Conservation (phyloP, 306 rosid genomes). For the Trifolium dubium region DNA sequence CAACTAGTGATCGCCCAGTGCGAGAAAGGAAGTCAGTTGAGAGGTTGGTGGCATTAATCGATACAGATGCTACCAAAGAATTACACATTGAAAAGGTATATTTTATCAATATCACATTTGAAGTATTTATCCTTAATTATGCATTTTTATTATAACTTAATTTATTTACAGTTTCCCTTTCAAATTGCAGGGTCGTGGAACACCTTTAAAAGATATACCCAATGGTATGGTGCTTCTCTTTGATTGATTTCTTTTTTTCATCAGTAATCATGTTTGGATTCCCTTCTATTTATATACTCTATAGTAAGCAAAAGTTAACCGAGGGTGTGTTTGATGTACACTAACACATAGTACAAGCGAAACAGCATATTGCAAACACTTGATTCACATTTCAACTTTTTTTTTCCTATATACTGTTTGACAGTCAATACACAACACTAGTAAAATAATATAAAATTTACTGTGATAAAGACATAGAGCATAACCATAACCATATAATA, state of each 20-base stretch:
- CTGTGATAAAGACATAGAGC: not conserved
- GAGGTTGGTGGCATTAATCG: conserved; percentile 88
- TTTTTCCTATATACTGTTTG: not conserved
- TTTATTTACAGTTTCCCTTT: conserved; percentile 40
- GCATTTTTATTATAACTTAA: conserved; percentile 29
- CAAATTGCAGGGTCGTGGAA: conserved; percentile 84
- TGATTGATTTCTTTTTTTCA: conserved; percentile 24
- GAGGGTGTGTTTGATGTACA: not conserved
- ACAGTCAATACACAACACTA: not conserved
- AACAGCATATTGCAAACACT: conserved; percentile 4
- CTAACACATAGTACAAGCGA: not conserved
- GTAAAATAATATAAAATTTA: not conserved
- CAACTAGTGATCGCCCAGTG: conserved; percentile 79
- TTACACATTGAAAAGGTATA: conserved; percentile 85
- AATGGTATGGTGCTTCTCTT: conserved; percentile 62
- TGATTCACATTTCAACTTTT: not conserved
- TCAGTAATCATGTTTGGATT: not conserved
- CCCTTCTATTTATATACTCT: not conserved
- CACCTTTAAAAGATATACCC: conserved; percentile 91
- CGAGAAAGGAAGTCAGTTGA: conserved; percentile 97
- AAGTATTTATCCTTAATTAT: conserved; percentile 8
- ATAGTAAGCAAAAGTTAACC: conserved; percentile 10
- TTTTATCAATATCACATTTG: conserved; percentile 28
- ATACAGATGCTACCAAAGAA: conserved; percentile 73
- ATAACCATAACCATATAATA: too few relatives aligned